Conservation (phyloP, 2,329 filamentous ascomycete genomes). For the Talaromyces sp. region DNA sequence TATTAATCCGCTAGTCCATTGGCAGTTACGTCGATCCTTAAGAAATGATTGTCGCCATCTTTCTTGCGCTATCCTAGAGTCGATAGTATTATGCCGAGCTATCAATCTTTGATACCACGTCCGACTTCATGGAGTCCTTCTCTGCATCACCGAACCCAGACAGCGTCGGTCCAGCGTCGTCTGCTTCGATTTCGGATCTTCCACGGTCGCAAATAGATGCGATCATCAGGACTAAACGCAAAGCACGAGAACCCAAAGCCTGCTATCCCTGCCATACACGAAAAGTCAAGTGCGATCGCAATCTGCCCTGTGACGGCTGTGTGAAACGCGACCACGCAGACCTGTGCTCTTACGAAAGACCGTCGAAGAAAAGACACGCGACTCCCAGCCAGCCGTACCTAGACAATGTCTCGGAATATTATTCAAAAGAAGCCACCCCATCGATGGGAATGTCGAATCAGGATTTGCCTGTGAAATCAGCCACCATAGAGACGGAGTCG, state of each 20-base stretch:
- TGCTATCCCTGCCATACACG: constrained; percentile 44
- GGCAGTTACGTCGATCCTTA: background rate
- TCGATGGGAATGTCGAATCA: background rate
- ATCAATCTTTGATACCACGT: background rate
- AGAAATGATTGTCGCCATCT: background rate
- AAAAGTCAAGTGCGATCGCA: constrained; percentile 48
- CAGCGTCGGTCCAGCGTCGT: background rate
- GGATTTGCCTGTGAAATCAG: constrained; percentile 9
- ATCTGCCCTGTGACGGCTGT: constrained; percentile 45
- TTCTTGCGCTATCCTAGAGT: background rate
- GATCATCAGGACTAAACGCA: constrained; percentile 35
- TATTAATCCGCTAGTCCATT: background rate
- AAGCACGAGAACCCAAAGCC: constrained; percentile 44
- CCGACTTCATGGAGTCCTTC: constrained; percentile 8
- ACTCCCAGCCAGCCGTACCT: constrained; percentile 13
- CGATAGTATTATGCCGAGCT: background rate
- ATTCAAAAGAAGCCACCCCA: background rate
- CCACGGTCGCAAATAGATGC: constrained; percentile 35
- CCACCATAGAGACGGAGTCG: constrained; percentile 11
- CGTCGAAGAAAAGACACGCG: constrained; percentile 40
- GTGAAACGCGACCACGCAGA: constrained; percentile 48
- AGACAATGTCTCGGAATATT: background rate
- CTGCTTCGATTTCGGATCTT: constrained; percentile 23
- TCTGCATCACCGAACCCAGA: background rate
- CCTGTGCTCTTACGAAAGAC: constrained; percentile 46